phyloP scores from a whole-genome alignment of 805 yeast species.

The Torulaspora quercuum region DNA sequence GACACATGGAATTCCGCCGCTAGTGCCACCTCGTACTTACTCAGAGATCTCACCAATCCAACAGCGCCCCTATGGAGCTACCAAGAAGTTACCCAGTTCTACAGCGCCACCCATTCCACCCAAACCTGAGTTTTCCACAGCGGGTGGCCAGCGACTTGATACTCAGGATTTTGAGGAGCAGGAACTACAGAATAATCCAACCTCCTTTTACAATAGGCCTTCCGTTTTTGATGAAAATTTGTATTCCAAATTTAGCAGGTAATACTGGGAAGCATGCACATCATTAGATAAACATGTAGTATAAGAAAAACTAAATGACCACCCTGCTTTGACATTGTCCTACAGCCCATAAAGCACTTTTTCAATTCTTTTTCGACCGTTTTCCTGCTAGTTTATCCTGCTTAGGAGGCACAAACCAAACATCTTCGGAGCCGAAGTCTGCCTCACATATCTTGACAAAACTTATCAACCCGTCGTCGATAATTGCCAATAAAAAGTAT shows the following conservation, averaged over 20 bases:
- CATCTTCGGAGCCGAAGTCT: slow-evolving; percentile 43
- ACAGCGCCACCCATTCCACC: slow-evolving; percentile 2
- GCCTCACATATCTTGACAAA: slow-evolving; percentile 54
- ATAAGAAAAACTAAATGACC: neutral
- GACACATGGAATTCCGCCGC: slow-evolving; percentile 18
- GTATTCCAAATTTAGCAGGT: slow-evolving; percentile 39
- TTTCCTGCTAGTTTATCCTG: neutral
- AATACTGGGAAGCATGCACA: too few relatives aligned
- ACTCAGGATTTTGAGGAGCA: slow-evolving; percentile 25
- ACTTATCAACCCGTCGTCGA: slow-evolving; percentile 72
- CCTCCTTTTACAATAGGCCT: slow-evolving; percentile 47
- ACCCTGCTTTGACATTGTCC: neutral
- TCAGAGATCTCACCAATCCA: neutral
- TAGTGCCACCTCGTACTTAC: slow-evolving; percentile 11
- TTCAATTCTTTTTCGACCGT: neutral
- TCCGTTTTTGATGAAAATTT: slow-evolving; percentile 49
- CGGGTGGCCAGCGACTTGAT: too few relatives aligned
- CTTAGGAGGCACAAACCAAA: slow-evolving; percentile 31
- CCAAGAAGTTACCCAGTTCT: too few relatives aligned
- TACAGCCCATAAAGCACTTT: neutral
- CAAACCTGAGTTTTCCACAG: neutral
- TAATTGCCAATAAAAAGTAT: slow-evolving; percentile 57
- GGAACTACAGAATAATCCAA: slow-evolving; percentile 35
- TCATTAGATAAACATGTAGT: too few relatives aligned
- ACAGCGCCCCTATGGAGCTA: too few relatives aligned